A percentile compares a stretch with the other conserved stretches of the same genome.
phyloP scores from a whole-genome alignment of 352 stramenopile genomes.

The Globisporangium acanthophoron region DNA sequence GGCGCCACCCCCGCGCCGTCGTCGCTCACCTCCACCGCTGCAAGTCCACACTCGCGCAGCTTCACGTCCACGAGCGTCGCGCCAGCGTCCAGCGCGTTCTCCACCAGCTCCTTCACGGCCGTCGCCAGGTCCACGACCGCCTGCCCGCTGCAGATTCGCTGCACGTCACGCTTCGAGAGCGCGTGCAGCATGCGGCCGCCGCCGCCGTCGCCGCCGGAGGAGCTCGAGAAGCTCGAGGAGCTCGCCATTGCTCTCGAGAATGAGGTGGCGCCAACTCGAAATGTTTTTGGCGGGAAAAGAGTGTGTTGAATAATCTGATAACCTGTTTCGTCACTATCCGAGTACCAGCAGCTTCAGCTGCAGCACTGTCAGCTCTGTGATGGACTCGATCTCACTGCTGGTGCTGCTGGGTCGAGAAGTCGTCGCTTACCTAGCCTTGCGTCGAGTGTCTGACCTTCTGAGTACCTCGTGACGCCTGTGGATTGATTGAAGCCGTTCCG shows the following conservation, averaged over 20 bases:
- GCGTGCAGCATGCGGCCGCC: slow-evolving; percentile 20
- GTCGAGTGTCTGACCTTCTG: no score
- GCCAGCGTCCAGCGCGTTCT: slow-evolving; percentile 87
- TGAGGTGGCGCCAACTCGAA: background rate
- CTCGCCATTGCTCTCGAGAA: background rate
- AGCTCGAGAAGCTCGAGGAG: background rate
- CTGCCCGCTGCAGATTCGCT: slow-evolving; percentile 87
- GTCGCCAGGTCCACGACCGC: slow-evolving; percentile 93
- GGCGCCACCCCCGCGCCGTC: slow-evolving; percentile 89
- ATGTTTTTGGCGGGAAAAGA: background rate
- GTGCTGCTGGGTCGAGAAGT: no score
- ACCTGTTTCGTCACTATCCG: background rate
- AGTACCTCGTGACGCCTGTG: no score
- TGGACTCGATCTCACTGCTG: no score
- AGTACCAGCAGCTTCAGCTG: no score
- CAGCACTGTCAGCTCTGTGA: no score
- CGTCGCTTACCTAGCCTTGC: no score
- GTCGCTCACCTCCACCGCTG: slow-evolving; percentile 94
- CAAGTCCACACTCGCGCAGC: slow-evolving; percentile 89
- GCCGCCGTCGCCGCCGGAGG: no score
- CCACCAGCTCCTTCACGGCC: slow-evolving; percentile 97
- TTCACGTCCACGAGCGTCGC: slow-evolving; percentile 82
- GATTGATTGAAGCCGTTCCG: no score
- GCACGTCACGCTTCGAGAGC: slow-evolving; percentile 41
- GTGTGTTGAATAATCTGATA: background rate